These are phyloP conservation scores for Oxalis stricta DNA, from an alignment of 441 rosid genomes.

Conservation along the genomic window DNA sequence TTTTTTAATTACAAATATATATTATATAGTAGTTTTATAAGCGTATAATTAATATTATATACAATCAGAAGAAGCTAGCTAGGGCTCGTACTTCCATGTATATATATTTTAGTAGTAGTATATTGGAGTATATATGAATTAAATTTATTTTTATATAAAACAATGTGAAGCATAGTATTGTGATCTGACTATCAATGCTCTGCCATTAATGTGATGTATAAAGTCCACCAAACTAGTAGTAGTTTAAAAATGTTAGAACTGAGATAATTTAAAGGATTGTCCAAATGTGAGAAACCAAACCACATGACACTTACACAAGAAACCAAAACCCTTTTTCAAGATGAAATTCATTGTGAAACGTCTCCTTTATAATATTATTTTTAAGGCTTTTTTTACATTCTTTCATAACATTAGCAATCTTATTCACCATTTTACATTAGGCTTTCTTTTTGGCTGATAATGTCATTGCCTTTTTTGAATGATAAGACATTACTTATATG, in stretches of 20 bases:
- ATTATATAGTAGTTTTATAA: too few relatives aligned
- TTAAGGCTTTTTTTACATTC: constrained; percentile 1
- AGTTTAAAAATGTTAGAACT: neutral
- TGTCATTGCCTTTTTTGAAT: neutral
- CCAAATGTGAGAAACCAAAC: neutral
- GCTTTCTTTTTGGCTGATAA: neutral
- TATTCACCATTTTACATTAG: neutral
- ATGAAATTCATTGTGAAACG: neutral
- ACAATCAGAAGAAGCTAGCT: too few relatives aligned
- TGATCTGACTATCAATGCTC: neutral
- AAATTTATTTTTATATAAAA: too few relatives aligned
- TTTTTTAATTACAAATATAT: too few relatives aligned
- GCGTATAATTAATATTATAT: too few relatives aligned
- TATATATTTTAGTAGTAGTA: too few relatives aligned
- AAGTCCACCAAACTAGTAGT: neutral
- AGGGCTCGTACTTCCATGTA: too few relatives aligned
- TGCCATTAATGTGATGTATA: constrained; percentile 1
- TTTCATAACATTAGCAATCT: neutral
- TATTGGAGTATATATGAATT: too few relatives aligned
- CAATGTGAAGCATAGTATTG: neutral
- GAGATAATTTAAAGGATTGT: constrained; percentile 1
- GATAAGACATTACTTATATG: constrained; percentile 7
- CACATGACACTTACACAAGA: constrained; percentile 3
- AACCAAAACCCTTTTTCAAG: neutral
- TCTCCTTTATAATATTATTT: constrained; percentile 5